Percentiles rank a stretch among this genome's conserved stretches.
Conservation (phyloP, 345 rosid species). For the Lagerstroemia speciosa region DNA sequence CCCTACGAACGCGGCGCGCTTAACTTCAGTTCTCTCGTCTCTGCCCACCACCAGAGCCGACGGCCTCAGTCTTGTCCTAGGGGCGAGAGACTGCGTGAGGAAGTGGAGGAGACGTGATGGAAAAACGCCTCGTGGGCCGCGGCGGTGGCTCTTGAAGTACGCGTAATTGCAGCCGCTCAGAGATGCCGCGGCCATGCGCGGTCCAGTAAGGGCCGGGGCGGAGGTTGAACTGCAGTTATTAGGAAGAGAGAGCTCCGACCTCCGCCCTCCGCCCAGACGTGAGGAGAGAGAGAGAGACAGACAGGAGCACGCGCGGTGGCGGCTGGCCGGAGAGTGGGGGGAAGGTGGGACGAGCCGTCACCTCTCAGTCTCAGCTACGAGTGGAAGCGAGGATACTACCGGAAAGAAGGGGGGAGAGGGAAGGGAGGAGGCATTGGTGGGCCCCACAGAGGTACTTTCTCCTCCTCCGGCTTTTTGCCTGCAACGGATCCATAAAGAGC, state of each 20-base stretch:
- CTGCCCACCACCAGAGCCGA: background rate
- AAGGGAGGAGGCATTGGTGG: too few species aligned
- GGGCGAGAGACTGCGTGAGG: background rate
- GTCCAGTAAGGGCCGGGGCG: too few species aligned
- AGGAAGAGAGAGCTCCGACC: background rate
- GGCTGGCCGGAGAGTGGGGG: background rate
- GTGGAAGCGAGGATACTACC: too few species aligned
- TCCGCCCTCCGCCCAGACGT: background rate
- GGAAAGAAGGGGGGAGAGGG: too few species aligned
- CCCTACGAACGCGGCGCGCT: background rate
- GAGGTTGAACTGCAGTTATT: too few species aligned
- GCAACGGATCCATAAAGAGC: too few species aligned
- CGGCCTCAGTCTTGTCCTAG: background rate
- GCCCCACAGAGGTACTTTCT: background rate
- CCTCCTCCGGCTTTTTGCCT: background rate
- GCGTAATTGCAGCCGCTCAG: background rate
- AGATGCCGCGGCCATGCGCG: slow-evolving; percentile 1
- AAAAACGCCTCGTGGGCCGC: background rate
- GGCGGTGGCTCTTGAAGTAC: background rate
- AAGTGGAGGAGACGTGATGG: background rate
- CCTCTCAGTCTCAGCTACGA: background rate
- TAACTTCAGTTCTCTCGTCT: background rate
- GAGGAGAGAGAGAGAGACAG: background rate
- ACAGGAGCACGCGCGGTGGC: background rate
- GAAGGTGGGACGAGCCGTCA: slow-evolving; percentile 5